Evolutionary conservation across 139 green algal genomes (phyloP), one percentile per base, ranked within the genome.

Genomic region (Penium margaritaceum): DNA sequence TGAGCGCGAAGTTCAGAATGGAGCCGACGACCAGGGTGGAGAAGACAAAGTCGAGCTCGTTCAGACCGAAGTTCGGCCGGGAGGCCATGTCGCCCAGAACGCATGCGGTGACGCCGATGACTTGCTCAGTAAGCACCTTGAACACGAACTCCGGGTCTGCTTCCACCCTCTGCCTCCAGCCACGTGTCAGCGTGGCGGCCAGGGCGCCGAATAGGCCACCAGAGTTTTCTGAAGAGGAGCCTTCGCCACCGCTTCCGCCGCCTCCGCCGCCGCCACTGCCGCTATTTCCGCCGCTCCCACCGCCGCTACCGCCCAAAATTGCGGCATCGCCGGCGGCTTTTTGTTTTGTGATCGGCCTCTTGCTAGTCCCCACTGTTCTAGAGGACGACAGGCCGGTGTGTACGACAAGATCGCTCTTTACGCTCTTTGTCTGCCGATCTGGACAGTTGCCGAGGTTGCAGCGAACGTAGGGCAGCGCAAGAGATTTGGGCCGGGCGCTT

Each of bases 11-110:
- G 84, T 97, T 97, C 24, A 97, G 80, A 67, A 97, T 95, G 78
- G 85, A 92, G 69, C 92, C 92, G 38, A 97, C 90, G 69, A 96
- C 89, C 1, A 97, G 76, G 0, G 92, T 97, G 38, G 85, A 90
- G 81, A 97, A 97, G 3, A 97, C 92, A 88, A 97, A 97, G 84
- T 97, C 92, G 1, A 97, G 87, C 85, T 97, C 92, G 54, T 96
- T 90, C 14, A 97, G 66, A 46, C 92, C 92, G 88, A 92, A 97
- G 83, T 97, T 94, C 19, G 91, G 91, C 12, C 92, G 71, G 0
- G 83, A 88, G 1, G 89, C 87, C 92, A 97, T 97, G 79, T 97
- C 92, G 15, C 92, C 92, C 2, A 94, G 27, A 0, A 97, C 92
- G 33, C 89, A 89, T 0, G 92, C 88, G 29, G 88, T 85, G 32